phyloP scores from a whole-genome alignment of 805 yeast genomes.

The Starmerella powellii region DNA sequence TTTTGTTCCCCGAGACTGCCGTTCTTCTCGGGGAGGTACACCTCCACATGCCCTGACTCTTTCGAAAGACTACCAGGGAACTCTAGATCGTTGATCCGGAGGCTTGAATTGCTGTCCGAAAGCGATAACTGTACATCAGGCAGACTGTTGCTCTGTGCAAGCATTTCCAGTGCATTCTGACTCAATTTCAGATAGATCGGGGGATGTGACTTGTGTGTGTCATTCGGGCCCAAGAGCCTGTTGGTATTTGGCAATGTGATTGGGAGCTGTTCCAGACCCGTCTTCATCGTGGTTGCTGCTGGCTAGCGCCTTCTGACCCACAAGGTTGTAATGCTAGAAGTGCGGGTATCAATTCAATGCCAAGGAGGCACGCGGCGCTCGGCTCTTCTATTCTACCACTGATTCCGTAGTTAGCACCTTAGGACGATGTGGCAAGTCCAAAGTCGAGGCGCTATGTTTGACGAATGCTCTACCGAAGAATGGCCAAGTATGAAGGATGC shows the following conservation, averaged over 20 bases:
- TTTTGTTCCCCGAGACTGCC: not conserved
- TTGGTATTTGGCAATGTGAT: conserved; percentile 3
- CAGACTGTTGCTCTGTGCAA: not conserved
- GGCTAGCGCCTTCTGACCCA: too few species aligned
- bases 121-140: conserved; percentile 9
- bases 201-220: conserved; percentile 11
- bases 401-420: too few species aligned
- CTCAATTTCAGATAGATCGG: conserved; percentile 22
- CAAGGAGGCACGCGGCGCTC: too few species aligned
- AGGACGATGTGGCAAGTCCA: too few species aligned
- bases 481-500: too few species aligned
- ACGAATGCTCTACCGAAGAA: too few species aligned
- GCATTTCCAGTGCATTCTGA: conserved; percentile 10
- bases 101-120: conserved; percentile 11
- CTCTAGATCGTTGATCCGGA: conserved; percentile 14
- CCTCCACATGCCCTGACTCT: conserved; percentile 22
- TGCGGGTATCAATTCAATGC: too few species aligned
- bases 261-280: not conserved
- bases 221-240: conserved; percentile 5
- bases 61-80: conserved; percentile 14
- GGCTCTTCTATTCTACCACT: too few species aligned
- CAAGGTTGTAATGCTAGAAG: too few species aligned
- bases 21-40: conserved; percentile 10
- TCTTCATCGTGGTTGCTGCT: not conserved
- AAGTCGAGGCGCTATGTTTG: too few species aligned